A percentile compares a stretch with the other conserved stretches of the same genome.
Evolutionary conservation across 2,329 filamentous ascomycete species (phyloP).

Genomic region (Fusarium kyushuense): DNA sequence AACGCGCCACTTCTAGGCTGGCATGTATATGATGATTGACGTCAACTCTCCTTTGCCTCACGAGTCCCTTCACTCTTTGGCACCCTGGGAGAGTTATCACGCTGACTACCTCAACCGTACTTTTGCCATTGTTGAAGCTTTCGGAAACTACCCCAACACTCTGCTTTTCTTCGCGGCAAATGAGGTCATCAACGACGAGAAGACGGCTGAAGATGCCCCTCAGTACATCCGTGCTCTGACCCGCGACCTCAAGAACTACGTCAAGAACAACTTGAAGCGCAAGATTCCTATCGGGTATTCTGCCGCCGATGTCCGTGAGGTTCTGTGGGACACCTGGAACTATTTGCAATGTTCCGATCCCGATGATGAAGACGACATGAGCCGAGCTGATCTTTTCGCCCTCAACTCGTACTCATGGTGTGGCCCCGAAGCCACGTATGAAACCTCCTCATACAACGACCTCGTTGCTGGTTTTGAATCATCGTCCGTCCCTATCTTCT

Average conservation of each 20-base stretch:
- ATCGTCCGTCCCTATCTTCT: slow-evolving; percentile 80
- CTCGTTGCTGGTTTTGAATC: slow-evolving; percentile 74
- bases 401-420: slow-evolving; percentile 82
- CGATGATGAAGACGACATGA: slow-evolving; percentile 67
- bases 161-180: slow-evolving; percentile 83
- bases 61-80: slow-evolving; percentile 65
- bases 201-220: slow-evolving; percentile 70
- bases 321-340: slow-evolving; percentile 80
- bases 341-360: slow-evolving; percentile 77
- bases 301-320: slow-evolving; percentile 79
- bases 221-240: slow-evolving; percentile 82
- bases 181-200: slow-evolving; percentile 78
- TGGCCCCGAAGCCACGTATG: slow-evolving; percentile 69
- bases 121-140: slow-evolving; percentile 75
- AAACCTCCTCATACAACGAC: slow-evolving; percentile 71
- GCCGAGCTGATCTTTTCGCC: slow-evolving; percentile 79
- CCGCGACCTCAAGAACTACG: slow-evolving; percentile 84
- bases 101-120: slow-evolving; percentile 72
- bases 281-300: slow-evolving; percentile 83
- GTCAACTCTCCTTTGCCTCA: slow-evolving; percentile 74
- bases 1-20: slow-evolving; percentile 56
- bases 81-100: slow-evolving; percentile 72
- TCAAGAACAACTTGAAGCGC: slow-evolving; percentile 76
- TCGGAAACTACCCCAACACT: slow-evolving; percentile 75
- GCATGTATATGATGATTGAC: slow-evolving; percentile 77